Base-by-base conservation (phyloP, 306 rosid species). In the Begonia fuchsioides region DNA sequence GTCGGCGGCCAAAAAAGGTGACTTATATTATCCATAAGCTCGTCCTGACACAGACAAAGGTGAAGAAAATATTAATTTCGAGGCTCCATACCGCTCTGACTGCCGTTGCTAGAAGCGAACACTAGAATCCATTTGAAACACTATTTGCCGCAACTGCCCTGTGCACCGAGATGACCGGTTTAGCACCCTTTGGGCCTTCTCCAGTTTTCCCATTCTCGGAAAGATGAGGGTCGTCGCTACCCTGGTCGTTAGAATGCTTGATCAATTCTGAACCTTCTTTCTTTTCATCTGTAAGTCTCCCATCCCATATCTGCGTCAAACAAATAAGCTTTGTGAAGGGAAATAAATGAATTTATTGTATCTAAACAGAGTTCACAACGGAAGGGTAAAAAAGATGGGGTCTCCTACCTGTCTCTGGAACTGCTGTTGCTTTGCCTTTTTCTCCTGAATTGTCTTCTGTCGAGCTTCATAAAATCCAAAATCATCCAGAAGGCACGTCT, bases 151-250 rank as follows among this genome's bases (percentile, higher is more conserved):
- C 67, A 19, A 69, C 62, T 47, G 67, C 70, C 68, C 68, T 80
- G 45, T 72, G 70, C 69, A 78, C 93, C 6, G 76, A 40, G 38
- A 64, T 59, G 19, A 74, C 94, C 13, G 79, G 81, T 62, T 78
- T 81, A 43, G 88, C 88, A 57, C 95, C 83, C 93, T 81, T 83
- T 12, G 86, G 81, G 78, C n/a, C n/a, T n/a, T n/a, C n/a, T n/a
- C n/a, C n/a, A n/a, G n/a, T n/a, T n/a, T n/a, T n/a, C n/a, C n/a
- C n/a, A n/a, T n/a, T n/a, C n/a, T n/a, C n/a, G n/a, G n/a, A n/a
- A n/a, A n/a, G n/a, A n/a, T n/a, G n/a, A n/a, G n/a, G n/a, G n/a
- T n/a, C n/a, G n/a, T 72, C 76, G 2, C 32, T 44, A 13, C 51
- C 73, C 40, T 61, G 59, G 66, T 26, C 35, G 35, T 26, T 26